A percentile compares a stretch with the other conserved stretches of the same genome.
These are phyloP conservation scores for Ophiocordyceps sinensis DNA, from an alignment of 2,329 filamentous ascomycete species.

Conservation along the genomic window DNA sequence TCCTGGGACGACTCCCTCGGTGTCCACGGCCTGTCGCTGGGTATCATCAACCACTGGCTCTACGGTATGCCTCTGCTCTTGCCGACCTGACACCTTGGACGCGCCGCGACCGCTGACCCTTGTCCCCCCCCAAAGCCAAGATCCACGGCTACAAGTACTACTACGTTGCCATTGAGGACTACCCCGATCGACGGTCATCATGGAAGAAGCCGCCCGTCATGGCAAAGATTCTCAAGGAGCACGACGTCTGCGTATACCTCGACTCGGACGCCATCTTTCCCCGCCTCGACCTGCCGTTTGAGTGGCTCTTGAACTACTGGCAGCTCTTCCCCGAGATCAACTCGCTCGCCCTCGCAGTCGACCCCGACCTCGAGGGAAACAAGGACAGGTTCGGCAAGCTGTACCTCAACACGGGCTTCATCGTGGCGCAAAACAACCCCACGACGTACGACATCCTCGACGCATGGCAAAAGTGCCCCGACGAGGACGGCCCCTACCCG, in stretches of 20 bases:
- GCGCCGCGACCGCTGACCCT: not conserved
- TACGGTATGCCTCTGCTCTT: conserved; percentile 17
- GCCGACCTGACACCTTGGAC: not conserved
- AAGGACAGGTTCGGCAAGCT: conserved; percentile 22
- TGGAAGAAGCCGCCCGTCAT: conserved; percentile 31
- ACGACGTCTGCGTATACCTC: conserved; percentile 27
- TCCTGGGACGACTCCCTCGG: conserved; percentile 18
- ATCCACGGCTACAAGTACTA: conserved; percentile 34
- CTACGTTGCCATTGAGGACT: conserved; percentile 23
- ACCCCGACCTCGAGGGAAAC: conserved; percentile 23
- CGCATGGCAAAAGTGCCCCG: conserved; percentile 29
- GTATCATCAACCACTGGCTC: conserved; percentile 29
- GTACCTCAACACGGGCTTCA: conserved; percentile 38
- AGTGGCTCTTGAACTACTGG: conserved; percentile 35
- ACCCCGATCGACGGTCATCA: conserved; percentile 25
- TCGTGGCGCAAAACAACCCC: conserved; percentile 35
- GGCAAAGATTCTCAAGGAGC: conserved; percentile 25
- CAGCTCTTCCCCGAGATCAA: conserved; percentile 21
- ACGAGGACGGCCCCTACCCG: conserved; percentile 22
- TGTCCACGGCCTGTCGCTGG: conserved; percentile 23
- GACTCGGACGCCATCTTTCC: conserved; percentile 31
- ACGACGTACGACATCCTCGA: conserved; percentile 32
- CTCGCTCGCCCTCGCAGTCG: conserved; percentile 26
- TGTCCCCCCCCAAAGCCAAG: conserved; percentile 18
- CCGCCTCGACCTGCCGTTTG: conserved; percentile 27